phyloP scores from a whole-genome alignment of 306 rosid species.

The Sesbania bispinosa region DNA sequence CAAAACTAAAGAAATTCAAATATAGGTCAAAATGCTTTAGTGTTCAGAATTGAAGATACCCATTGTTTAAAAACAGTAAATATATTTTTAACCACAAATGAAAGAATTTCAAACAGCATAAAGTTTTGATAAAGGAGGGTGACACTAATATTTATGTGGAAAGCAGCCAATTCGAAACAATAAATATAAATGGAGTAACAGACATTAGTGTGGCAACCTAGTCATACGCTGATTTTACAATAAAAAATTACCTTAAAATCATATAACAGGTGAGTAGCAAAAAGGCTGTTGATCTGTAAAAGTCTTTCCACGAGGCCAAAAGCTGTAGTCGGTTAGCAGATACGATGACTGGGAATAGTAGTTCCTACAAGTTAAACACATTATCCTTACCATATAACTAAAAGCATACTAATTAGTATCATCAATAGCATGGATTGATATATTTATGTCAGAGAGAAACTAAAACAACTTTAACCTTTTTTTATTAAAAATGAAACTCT shows the following conservation, averaged over 20 bases:
- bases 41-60: background rate
- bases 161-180: slow-evolving; percentile 1
- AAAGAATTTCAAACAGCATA: background rate
- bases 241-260: slow-evolving; percentile 60
- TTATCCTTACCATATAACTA: slow-evolving; percentile 18
- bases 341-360: slow-evolving; percentile 63
- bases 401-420: too few species aligned
- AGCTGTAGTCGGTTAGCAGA: slow-evolving; percentile 40
- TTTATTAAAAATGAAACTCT: too few species aligned
- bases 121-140: slow-evolving; percentile 17
- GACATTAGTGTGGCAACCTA: background rate
- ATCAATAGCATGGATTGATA: too few species aligned
- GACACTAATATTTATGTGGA: background rate
- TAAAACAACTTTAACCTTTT: too few species aligned
- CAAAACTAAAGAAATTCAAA: background rate
- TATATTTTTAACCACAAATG: background rate
- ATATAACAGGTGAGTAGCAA: slow-evolving; percentile 54
- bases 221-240: slow-evolving; percentile 16
- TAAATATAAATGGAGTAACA: background rate
- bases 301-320: slow-evolving; percentile 80
- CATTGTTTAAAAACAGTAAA: background rate
- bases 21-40: slow-evolving; percentile 5
- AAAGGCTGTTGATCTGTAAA: slow-evolving; percentile 59
- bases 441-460: too few species aligned
- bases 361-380: slow-evolving; percentile 60